A percentile compares a stretch with the other conserved stretches of the same genome.
phyloP scores from a whole-genome alignment of 2,329 filamentous ascomycete species.

The Byssothecium circinans region DNA sequence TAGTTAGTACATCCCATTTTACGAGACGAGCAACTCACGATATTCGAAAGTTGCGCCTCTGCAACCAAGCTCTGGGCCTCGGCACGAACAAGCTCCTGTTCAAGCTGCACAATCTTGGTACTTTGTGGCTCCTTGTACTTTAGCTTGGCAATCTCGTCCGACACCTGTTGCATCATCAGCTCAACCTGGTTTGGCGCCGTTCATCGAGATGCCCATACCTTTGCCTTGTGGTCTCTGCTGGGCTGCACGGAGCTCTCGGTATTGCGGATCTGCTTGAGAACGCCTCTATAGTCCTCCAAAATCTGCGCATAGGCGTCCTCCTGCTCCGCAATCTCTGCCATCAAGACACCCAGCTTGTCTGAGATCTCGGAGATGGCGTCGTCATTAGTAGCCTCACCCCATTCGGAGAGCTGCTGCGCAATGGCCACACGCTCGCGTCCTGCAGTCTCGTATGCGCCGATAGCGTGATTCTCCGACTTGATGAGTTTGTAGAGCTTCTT shows the following conservation, averaged over 20 bases:
- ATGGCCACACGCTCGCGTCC: conserved; percentile 82
- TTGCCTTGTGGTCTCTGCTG: conserved; percentile 80
- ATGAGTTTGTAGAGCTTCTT: conserved; percentile 89
- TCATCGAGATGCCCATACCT: conserved; percentile 47
- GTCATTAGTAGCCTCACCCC: conserved; percentile 90
- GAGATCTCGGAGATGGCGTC: conserved; percentile 85
- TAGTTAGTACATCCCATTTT: conserved; percentile 16
- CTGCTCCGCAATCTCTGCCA: conserved; percentile 91
- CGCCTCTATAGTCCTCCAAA: conserved; percentile 78
- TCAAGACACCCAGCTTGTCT: conserved; percentile 91
- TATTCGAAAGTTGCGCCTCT: conserved; percentile 93
- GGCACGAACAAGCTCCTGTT: conserved; percentile 94
- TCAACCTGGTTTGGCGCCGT: not conserved
- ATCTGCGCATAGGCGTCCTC: conserved; percentile 86
- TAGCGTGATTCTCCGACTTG: conserved; percentile 90
- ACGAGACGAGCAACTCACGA: conserved; percentile 59
- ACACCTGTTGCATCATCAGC: conserved; percentile 55
- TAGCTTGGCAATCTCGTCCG: conserved; percentile 87
- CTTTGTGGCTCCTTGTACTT: conserved; percentile 92
- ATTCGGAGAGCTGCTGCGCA: conserved; percentile 89
- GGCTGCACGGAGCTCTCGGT: conserved; percentile 96
- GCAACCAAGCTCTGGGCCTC: conserved; percentile 96
- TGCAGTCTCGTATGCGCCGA: conserved; percentile 80
- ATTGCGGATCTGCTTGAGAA: conserved; percentile 91
- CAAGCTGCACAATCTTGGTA: conserved; percentile 76